Evolutionary conservation across 139 green algal genomes (phyloP), one percentile per base, ranked within the genome.

Genomic region (Prasinococcaceae sp.): DNA sequence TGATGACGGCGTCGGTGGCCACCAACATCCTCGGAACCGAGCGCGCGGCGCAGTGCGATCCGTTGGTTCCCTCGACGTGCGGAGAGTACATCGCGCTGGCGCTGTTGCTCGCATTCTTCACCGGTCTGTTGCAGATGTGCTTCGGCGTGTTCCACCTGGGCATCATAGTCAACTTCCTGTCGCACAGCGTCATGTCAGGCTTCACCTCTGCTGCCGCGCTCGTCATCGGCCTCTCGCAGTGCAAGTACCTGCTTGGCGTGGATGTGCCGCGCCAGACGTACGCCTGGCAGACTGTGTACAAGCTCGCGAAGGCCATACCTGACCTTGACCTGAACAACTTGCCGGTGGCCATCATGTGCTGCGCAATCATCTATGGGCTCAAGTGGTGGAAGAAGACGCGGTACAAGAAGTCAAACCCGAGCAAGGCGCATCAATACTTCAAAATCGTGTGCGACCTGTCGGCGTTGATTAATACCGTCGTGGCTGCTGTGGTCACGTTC

Each of bases 121-220:
- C 47, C 20, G 12, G 10, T 28, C 19, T 12, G 25, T 41, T 61
- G 1, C 57, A 65, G 38, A 64, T 75, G 0, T 49, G 26, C 12
- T 50, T 90, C 2, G 84, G 84, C 26, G 16, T 94, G 0, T 41
- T 88, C 26, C 66, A 74, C 45, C 70, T 94, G 36, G 85, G 82
- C 24, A 93, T 79, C 61, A 23, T 94, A 10, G 82, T 79, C 38
- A 79, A 87, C 51, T 93, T 94, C 55, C 62, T 94, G 20, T 77
- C 54, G 2, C 83, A 94, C 59, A 50, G 75, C 0, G 77, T 89
- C 27, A 84, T 88, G 37, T 72, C 59, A 23, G 84, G 84, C 35
- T 94, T 94, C 80, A 92, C 82, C 36, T 74, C 62, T 1, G 84
- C 80, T 6, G 83, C 84, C 2, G 78, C 84, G n/a, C 79, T 94